Conservation (phyloP, 495 filamentous ascomycete species). For the Cairneyella variabilis region DNA sequence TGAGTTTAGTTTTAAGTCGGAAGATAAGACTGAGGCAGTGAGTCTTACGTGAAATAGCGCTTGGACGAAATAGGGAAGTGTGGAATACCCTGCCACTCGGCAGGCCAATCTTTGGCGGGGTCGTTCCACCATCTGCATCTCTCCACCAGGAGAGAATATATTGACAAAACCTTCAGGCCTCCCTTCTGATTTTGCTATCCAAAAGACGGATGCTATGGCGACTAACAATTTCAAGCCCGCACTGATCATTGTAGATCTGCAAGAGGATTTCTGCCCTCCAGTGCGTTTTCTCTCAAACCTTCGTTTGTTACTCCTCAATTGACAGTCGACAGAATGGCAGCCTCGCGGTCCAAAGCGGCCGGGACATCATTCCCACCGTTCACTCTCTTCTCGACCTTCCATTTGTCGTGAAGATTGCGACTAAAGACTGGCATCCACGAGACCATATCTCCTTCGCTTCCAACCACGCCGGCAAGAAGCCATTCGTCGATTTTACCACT, state of each 20-base stretch:
- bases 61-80: too few relatives aligned
- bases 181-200: not conserved
- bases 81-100: too few relatives aligned
- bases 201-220: not conserved
- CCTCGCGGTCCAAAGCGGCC: conserved; percentile 71
- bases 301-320: not conserved
- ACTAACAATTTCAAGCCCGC: conserved; percentile 45
- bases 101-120: too few relatives aligned
- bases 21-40: too few relatives aligned
- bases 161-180: not conserved
- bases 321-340: conserved; percentile 61
- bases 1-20: too few relatives aligned
- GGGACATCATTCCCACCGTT: conserved; percentile 62
- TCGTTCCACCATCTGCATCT: too few relatives aligned
- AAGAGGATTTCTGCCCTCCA: conserved; percentile 95
- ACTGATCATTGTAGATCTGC: conserved; percentile 79
- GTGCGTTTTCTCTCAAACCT: conserved; percentile 41
- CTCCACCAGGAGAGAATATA: too few relatives aligned
- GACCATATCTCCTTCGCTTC: conserved; percentile 87
- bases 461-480: conserved; percentile 65
- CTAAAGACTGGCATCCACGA: conserved; percentile 83
- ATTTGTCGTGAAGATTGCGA: conserved; percentile 72
- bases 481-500: conserved; percentile 59
- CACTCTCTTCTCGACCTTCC: conserved; percentile 73
- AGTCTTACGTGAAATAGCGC: too few relatives aligned